phyloP scores from a whole-genome alignment of 306 rosid genomes.

The Begonia masoniana region DNA sequence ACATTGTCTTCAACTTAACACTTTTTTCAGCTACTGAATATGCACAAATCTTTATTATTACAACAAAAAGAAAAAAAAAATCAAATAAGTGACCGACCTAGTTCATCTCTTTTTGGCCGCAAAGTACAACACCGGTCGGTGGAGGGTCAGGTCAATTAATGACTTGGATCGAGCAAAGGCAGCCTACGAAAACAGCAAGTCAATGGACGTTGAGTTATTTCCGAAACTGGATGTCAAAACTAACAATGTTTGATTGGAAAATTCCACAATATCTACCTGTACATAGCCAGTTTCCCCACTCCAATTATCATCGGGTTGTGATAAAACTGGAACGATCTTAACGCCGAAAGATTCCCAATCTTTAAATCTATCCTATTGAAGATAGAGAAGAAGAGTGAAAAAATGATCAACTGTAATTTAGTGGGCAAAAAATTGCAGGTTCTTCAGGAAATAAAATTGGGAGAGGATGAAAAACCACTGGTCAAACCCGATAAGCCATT shows the following conservation, averaged over 20 bases:
- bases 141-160: slow-evolving; percentile 44
- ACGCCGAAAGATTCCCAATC: slow-evolving; percentile 93
- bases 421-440: slow-evolving; percentile 2
- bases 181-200: slow-evolving; percentile 35
- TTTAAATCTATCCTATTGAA: slow-evolving; percentile 70
- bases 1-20: no score
- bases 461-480: slow-evolving; percentile 5
- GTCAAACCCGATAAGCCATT: slow-evolving; percentile 92
- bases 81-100: slow-evolving; percentile 72
- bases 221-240: no score
- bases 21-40: no score
- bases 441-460: background rate
- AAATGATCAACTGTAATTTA: slow-evolving; percentile 10
- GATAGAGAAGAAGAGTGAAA: slow-evolving; percentile 7
- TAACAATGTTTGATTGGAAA: no score
- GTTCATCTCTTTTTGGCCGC: slow-evolving; percentile 90
- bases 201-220: no score
- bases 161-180: slow-evolving; percentile 68
- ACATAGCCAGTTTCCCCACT: slow-evolving; percentile 73
- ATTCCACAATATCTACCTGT: slow-evolving; percentile 38
- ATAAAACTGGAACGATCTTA: slow-evolving; percentile 74
- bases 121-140: slow-evolving; percentile 60
- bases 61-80: background rate
- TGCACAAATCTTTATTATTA: no score
- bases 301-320: slow-evolving; percentile 77